Conservation (phyloP, 371 early-diverging fungal species). For the Mortierella sp. region DNA sequence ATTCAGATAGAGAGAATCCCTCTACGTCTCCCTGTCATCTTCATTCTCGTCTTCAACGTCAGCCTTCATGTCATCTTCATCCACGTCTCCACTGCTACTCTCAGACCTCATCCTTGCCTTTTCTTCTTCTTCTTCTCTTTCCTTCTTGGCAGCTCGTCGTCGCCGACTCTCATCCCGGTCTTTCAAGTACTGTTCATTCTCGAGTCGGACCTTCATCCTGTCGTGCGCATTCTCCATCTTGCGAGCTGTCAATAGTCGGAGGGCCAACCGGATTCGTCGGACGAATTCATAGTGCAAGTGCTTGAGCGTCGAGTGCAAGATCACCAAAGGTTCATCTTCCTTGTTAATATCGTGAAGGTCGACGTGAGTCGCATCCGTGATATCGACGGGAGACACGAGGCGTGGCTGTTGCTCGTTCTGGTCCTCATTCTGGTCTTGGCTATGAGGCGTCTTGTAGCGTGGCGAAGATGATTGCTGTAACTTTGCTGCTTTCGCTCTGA, state of each 20-base stretch:
- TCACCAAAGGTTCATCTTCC: not conserved
- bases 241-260: conserved; percentile 9
- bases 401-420: conserved; percentile 6
- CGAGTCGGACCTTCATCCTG: conserved; percentile 1
- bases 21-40: no score
- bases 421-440: conserved; percentile 5
- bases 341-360: conserved; percentile 16
- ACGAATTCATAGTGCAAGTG: conserved; percentile 22
- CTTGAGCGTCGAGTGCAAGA: conserved; percentile 19
- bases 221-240: conserved; percentile 11
- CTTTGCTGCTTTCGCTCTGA: conserved; percentile 1
- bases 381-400: not conserved
- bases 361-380: conserved; percentile 13
- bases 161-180: conserved; percentile 23
- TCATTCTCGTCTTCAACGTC: no score
- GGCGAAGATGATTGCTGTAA: no score
- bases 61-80: no score
- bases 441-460: no score
- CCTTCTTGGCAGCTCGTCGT: conserved; percentile 3
- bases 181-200: conserved; percentile 13
- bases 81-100: no score
- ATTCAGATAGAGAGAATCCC: no score
- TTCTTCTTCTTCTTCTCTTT: conserved; percentile 5
- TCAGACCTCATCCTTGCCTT: no score
- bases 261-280: conserved; percentile 16